These are phyloP conservation scores for Cylindrotheca fusiformis DNA, from an alignment of 108 stramenopile species.

Conservation along the genomic window DNA sequence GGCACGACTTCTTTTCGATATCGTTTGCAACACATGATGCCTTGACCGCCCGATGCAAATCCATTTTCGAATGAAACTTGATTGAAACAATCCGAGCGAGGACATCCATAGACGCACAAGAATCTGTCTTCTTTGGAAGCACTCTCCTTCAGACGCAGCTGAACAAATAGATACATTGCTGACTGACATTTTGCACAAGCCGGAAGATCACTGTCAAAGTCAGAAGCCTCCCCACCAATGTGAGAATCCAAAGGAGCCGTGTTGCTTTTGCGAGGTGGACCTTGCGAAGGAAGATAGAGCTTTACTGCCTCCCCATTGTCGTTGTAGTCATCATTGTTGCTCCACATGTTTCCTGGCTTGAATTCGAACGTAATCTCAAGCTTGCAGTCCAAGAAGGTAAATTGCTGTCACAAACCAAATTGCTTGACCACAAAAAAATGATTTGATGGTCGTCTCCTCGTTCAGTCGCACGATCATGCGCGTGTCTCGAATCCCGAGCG, in stretches of 20 bases:
- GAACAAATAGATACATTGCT: slow-evolving; percentile 54
- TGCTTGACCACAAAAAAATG: background rate
- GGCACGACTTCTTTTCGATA: slow-evolving; percentile 27
- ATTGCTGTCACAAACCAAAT: background rate
- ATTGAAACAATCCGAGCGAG: slow-evolving; percentile 22
- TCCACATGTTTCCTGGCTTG: slow-evolving; percentile 53
- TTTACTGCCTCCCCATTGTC: slow-evolving; percentile 65
- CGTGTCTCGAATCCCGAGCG: no score
- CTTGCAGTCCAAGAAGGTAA: background rate
- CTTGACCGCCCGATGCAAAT: slow-evolving; percentile 42
- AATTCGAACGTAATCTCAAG: background rate
- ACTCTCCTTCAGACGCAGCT: slow-evolving; percentile 51
- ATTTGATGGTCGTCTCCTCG: background rate
- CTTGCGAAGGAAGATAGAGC: slow-evolving; percentile 43
- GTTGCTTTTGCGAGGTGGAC: slow-evolving; percentile 18
- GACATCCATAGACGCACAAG: slow-evolving; percentile 36
- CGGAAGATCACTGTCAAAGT: slow-evolving; percentile 15
- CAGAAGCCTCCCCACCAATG: slow-evolving; percentile 55
- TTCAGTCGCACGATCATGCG: no score
- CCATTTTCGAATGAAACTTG: slow-evolving; percentile 21
- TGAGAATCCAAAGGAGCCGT: slow-evolving; percentile 38
- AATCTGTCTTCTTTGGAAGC: slow-evolving; percentile 45
- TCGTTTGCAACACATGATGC: slow-evolving; percentile 43
- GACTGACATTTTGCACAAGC: slow-evolving; percentile 43
- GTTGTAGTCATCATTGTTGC: slow-evolving; percentile 46